These are phyloP conservation scores for Mortierella claussenii DNA, from an alignment of 192 early-diverging fungal genomes.

Conservation along the genomic window DNA sequence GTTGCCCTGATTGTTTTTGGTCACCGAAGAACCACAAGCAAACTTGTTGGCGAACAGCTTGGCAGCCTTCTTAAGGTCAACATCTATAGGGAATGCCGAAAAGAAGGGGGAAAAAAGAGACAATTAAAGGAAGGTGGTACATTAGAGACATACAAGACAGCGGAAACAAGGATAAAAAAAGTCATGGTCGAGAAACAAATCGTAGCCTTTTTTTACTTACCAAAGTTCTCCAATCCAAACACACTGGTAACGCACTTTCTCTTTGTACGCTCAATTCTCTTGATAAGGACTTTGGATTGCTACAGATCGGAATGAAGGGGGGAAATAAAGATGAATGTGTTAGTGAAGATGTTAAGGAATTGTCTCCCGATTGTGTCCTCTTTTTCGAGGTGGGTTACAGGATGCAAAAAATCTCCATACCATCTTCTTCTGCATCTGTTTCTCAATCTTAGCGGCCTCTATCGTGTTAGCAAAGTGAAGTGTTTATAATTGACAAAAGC, in stretches of 20 bases:
- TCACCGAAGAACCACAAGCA: slow-evolving; percentile 93
- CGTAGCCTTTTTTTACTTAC: no score
- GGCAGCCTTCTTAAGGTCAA: slow-evolving; percentile 97
- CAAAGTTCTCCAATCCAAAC: slow-evolving; percentile 89
- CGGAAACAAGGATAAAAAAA: no score
- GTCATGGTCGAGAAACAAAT: no score
- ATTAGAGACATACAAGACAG: no score
- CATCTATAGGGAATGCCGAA: slow-evolving; percentile 59
- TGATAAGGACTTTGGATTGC: slow-evolving; percentile 81
- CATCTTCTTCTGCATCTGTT: slow-evolving; percentile 82
- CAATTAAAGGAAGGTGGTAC: no score
- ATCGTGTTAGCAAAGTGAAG: slow-evolving; percentile 26
- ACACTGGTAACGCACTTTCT: slow-evolving; percentile 92
- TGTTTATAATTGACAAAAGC: no score
- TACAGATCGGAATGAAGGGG: slow-evolving; percentile 9
- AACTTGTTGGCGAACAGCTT: slow-evolving; percentile 96
- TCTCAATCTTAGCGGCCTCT: slow-evolving; percentile 80
- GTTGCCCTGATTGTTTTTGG: slow-evolving; percentile 90
- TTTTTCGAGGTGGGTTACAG: no score
- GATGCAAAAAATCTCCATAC: no score
- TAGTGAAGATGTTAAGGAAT: no score
- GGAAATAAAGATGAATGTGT: no score
- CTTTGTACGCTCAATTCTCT: slow-evolving; percentile 90
- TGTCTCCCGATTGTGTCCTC: no score
- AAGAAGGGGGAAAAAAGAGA: no score